phyloP scores from a whole-genome alignment of 2,329 filamentous ascomycete species.

The Fusarium heterosporum region DNA sequence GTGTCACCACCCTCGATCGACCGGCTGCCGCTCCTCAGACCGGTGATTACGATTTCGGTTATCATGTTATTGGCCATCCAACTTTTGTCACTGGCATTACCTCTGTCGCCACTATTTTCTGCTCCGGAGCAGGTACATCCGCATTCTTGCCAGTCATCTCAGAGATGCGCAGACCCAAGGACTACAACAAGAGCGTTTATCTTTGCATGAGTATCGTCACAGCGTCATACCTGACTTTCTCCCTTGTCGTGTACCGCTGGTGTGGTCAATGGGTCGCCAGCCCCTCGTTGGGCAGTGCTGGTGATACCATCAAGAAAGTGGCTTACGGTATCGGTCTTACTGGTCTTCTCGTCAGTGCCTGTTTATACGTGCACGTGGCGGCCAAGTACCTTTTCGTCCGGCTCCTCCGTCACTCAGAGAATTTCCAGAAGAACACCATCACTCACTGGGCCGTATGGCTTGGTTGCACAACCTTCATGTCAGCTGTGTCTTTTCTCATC shows the following conservation, averaged over 20 bases:
- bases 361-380: conserved; percentile 53
- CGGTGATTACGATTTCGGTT: conserved; percentile 67
- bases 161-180: conserved; percentile 60
- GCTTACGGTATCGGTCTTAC: conserved; percentile 50
- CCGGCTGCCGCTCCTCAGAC: conserved; percentile 67
- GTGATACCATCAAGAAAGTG: conserved; percentile 49
- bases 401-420: conserved; percentile 52
- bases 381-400: conserved; percentile 57
- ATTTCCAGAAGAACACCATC: conserved; percentile 52
- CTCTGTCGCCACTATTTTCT: conserved; percentile 57
- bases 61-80: conserved; percentile 61
- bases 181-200: conserved; percentile 45
- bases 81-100: conserved; percentile 66
- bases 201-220: conserved; percentile 43
- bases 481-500: conserved; percentile 37
- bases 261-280: conserved; percentile 48
- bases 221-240: conserved; percentile 47
- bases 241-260: conserved; percentile 49
- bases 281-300: conserved; percentile 48
- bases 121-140: conserved; percentile 59
- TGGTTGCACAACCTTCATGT: conserved; percentile 45
- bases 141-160: conserved; percentile 60
- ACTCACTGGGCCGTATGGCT: conserved; percentile 55
- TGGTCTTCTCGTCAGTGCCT: conserved; percentile 47
- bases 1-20: conserved; percentile 61